A percentile compares a stretch with the other conserved stretches of the same genome.
These are phyloP conservation scores for Claviceps arundinis DNA, from an alignment of 2,329 filamentous ascomycete species.

Conservation along the genomic window DNA sequence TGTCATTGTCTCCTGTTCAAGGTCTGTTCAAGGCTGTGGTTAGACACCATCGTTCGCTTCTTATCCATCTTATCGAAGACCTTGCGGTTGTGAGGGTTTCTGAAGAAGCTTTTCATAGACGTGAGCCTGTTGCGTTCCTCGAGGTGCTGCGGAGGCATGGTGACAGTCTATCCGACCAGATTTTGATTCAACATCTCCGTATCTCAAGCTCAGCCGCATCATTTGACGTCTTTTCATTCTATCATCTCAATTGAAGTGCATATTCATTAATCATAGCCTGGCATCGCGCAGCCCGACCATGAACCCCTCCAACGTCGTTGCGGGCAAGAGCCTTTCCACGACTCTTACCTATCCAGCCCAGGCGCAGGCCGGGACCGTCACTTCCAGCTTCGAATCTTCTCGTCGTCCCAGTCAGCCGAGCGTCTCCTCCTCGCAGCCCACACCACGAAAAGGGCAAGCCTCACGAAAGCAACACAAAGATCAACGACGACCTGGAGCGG, in stretches of 20 bases:
- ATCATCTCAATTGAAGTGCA: not conserved
- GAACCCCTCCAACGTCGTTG: constrained; percentile 19
- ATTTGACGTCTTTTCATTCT: not conserved
- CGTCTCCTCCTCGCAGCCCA: constrained; percentile 17
- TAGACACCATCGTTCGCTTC: not conserved
- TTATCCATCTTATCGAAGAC: not conserved
- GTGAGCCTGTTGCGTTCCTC: not conserved
- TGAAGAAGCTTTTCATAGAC: not conserved
- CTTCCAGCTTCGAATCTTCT: constrained; percentile 35
- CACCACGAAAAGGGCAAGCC: constrained; percentile 63
- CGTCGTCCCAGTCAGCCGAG: constrained; percentile 32
- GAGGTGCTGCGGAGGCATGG: constrained; percentile 1
- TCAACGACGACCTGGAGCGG: constrained; percentile 53
- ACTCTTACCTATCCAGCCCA: constrained; percentile 27
- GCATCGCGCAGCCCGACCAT: constrained; percentile 13
- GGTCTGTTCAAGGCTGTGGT: not conserved
- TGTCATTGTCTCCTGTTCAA: not conserved
- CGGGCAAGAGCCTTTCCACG: constrained; percentile 39
- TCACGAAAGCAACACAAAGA: constrained; percentile 73
- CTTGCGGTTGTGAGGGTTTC: not conserved
- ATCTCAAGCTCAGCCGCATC: not conserved
- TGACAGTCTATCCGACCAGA: not conserved
- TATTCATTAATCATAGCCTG: not conserved
- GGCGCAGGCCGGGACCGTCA: constrained; percentile 27
- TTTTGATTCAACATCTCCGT: not conserved